These are phyloP conservation scores for Coemansia sp. DNA, from an alignment of 192 early-diverging fungal genomes.

Conservation along the genomic window DNA sequence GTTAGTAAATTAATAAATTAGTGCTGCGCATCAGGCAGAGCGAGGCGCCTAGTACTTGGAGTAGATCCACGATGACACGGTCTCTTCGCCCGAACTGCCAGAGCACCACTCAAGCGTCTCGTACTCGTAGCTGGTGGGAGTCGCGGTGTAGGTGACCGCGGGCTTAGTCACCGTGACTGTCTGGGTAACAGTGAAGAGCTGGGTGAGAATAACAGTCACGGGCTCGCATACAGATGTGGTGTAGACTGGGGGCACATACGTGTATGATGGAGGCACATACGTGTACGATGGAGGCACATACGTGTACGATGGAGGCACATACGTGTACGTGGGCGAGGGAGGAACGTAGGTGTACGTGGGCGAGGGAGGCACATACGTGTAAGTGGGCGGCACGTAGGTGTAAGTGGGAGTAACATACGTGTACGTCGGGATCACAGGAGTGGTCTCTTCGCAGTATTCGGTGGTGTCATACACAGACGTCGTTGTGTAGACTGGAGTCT, in stretches of 20 bases:
- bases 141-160: conserved; percentile 9
- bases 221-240: conserved; percentile 18
- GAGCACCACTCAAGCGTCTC: conserved; percentile 32
- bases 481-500: not conserved
- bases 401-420: not conserved
- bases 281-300: not conserved
- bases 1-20: not conserved
- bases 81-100: conserved; percentile 9
- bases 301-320: not conserved
- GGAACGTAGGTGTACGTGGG: not conserved
- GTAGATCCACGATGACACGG: not conserved
- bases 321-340: not conserved
- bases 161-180: conserved; percentile 10
- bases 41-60: not conserved
- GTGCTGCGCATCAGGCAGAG: not conserved
- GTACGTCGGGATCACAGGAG: not conserved
- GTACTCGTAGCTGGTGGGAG: conserved; percentile 10
- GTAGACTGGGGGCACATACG: conserved; percentile 16
- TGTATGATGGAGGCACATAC: not conserved
- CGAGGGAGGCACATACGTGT: not conserved
- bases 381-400: not conserved
- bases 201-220: conserved; percentile 11
- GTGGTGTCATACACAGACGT: conserved; percentile 2
- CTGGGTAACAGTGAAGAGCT: conserved; percentile 13
- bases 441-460: not conserved